Evolutionary conservation across 169 alveolate genomes (phyloP), one percentile per base, ranked within the genome.

Genomic region (Eimeria tenella): DNA sequence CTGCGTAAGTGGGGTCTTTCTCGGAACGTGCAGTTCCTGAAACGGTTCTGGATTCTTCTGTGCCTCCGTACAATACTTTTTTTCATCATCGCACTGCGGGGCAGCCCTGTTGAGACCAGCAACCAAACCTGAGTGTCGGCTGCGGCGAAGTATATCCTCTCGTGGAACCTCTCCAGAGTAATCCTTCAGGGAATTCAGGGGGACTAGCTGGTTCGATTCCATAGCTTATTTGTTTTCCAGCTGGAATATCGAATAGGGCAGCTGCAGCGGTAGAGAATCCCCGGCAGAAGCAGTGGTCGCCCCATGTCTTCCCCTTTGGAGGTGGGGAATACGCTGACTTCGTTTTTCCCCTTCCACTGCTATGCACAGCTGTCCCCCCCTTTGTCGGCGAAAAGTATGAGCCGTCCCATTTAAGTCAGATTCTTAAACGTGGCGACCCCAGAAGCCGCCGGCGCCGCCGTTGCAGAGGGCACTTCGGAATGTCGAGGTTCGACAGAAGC

Each of bases 251-350:
- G 53, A 23, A 70, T 82, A 60, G 74, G 55, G 74, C 75, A 23
- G 53, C 25, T 19, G 74, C 75, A 55, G 74, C 58, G 74, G 90
- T 17, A 55, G 90, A 49, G 3, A 82, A 23, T 56, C 25, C 75
- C 58, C 56, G 42, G 90, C 60, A 82, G 71, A 3, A 21, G 49
- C 70, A 82, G 60, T 52, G 65, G 74, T 73, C 25, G 73, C 90
- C 90, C 17, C 90, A 82, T 82, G 90, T 60, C 90, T 63, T 21
- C 90, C 70, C 75, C 90, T 82, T 58, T 31, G 75, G 31, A 60
- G 56, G 9, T 58, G 90, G 86, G 86, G 86, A 75, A 31, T 75
- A 49, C 42, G 42, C 42, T 31, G 42, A 31, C 0, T 31, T 2
- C 42, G 42, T 31, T 31, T 31, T 31, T 2, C 42, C 42, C 42